Conservation (phyloP, 306 rosid genomes). For the Sophora flavescens region DNA sequence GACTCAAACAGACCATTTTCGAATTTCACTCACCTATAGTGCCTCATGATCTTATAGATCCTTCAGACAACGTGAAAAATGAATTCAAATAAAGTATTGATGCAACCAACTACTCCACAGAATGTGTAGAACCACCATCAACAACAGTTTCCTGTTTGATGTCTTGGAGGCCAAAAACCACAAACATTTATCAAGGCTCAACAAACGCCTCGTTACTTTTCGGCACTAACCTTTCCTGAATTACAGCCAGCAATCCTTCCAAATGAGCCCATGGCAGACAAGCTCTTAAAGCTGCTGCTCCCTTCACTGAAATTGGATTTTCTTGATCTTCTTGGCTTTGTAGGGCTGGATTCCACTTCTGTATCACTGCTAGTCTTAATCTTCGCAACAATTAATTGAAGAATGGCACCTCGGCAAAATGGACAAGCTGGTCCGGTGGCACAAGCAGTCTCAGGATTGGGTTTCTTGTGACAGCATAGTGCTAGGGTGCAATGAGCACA, state of each 20-base stretch:
- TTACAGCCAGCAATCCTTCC: conserved; percentile 67
- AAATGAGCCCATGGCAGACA: conserved; percentile 78
- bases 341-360: conserved; percentile 67
- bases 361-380: conserved; percentile 51
- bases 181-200: conserved; percentile 44
- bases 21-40: conserved; percentile 20
- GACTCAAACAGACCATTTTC: neutral
- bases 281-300: conserved; percentile 89
- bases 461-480: conserved; percentile 92
- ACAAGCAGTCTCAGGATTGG: conserved; percentile 56
- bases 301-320: conserved; percentile 84
- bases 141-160: conserved; percentile 10
- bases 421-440: conserved; percentile 76
- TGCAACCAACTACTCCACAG: neutral
- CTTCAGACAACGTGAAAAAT: neutral
- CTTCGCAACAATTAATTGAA: conserved; percentile 70
- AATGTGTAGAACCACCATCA: conserved; percentile 27
- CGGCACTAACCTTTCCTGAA: conserved; percentile 66
- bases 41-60: conserved; percentile 4
- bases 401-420: conserved; percentile 80
- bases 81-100: conserved; percentile 18
- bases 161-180: neutral
- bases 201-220: conserved; percentile 53
- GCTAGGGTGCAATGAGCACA: conserved; percentile 90
- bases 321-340: conserved; percentile 74